phyloP scores from a whole-genome alignment of 2,329 filamentous ascomycete species.

The Hirsutella minnesotensis region DNA sequence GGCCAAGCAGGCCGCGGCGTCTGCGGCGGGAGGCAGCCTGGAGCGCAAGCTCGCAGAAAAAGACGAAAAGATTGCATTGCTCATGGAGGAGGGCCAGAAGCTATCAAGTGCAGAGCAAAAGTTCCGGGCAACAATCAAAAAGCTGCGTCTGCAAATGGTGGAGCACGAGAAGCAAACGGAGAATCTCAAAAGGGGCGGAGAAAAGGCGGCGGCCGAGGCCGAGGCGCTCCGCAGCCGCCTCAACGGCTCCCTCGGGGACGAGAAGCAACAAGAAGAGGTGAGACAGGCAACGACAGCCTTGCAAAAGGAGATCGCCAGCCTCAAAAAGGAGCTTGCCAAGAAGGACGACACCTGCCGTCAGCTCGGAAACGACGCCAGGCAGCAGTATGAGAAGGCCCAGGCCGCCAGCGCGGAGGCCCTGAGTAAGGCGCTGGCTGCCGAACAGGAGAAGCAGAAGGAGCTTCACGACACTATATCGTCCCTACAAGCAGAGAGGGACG shows the following conservation, averaged over 20 bases:
- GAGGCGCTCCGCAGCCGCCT: constrained; percentile 33
- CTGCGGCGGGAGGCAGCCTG: constrained; percentile 48
- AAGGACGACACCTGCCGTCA: constrained; percentile 55
- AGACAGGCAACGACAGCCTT: constrained; percentile 41
- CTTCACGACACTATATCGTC: constrained; percentile 48
- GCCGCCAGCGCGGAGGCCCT: constrained; percentile 54
- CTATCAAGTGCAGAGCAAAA: constrained; percentile 80
- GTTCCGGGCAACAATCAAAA: constrained; percentile 72
- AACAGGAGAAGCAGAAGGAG: constrained; percentile 43
- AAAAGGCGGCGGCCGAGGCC: constrained; percentile 43
- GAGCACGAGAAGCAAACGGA: constrained; percentile 54
- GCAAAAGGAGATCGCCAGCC: constrained; percentile 21
- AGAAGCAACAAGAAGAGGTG: constrained; percentile 40
- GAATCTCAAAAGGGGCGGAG: constrained; percentile 46
- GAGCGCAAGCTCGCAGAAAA: constrained; percentile 81
- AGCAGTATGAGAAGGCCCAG: constrained; percentile 52
- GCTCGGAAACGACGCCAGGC: constrained; percentile 57
- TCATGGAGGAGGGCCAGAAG: constrained; percentile 88
- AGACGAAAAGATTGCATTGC: constrained; percentile 75
- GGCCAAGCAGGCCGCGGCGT: constrained; percentile 56
- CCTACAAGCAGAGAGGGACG: constrained; percentile 67
- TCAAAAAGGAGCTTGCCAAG: constrained; percentile 40
- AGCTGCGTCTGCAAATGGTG: constrained; percentile 54
- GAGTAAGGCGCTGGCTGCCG: constrained; percentile 54
- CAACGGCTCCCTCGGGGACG: constrained; percentile 37